Conservation (phyloP, 1,284 basidiomycete genomes). For the Naganishia liquefaciens region DNA sequence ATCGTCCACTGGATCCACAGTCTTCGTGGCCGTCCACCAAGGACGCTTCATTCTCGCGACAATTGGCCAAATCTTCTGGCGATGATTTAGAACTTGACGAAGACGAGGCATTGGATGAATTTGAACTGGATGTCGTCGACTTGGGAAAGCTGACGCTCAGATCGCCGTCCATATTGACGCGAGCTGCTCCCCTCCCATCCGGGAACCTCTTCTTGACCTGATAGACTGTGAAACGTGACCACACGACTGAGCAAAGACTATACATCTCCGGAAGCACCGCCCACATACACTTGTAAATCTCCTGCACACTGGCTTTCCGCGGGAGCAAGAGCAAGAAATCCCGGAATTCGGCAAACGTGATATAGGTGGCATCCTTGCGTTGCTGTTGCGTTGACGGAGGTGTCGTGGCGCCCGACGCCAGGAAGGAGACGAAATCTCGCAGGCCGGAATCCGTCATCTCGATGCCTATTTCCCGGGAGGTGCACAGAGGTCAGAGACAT, state of each 20-base stretch:
- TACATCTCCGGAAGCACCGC: too few species aligned
- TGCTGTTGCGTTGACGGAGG: conserved; percentile 52
- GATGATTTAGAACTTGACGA: conserved; percentile 5
- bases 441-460: conserved; percentile 66
- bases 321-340: conserved; percentile 86
- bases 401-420: conserved; percentile 61
- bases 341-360: conserved; percentile 82
- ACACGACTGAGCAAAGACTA: too few species aligned
- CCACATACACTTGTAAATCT: conserved; percentile 70
- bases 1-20: conserved; percentile 43
- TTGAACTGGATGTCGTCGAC: conserved; percentile 31
- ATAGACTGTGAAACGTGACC: conserved; percentile 57
- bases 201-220: conserved; percentile 70
- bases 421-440: conserved; percentile 74
- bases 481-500: neutral
- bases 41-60: conserved; percentile 38
- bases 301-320: conserved; percentile 72
- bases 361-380: conserved; percentile 46
- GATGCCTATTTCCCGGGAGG: conserved; percentile 64
- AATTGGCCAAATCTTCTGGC: conserved; percentile 36
- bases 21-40: conserved; percentile 52
- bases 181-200: conserved; percentile 72
- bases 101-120: neutral
- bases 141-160: conserved; percentile 52
- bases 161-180: conserved; percentile 83